phyloP scores from a whole-genome alignment of 73 alveolate species.

The Tetrahymena elliotti region DNA sequence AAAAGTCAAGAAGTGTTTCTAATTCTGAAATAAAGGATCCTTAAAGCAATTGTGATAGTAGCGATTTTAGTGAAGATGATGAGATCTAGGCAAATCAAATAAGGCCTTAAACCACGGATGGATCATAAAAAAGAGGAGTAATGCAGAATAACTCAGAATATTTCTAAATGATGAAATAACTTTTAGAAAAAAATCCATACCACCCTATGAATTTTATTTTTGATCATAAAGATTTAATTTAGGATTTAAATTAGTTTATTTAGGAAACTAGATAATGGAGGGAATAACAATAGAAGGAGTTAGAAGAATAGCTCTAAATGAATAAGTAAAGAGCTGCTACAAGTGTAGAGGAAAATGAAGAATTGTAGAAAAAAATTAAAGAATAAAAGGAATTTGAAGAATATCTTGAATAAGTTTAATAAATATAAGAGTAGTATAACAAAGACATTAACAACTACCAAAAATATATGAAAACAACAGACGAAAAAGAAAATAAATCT shows the following conservation, averaged over 20 bases:
- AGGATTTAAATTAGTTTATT: not conserved
- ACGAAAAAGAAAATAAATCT: not conserved
- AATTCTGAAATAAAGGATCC: not conserved
- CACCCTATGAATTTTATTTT: not conserved
- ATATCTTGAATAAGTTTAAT: not conserved
- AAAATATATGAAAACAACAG: not conserved
- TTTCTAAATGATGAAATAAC: not conserved
- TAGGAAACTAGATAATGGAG: not conserved
- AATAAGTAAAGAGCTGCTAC: not conserved
- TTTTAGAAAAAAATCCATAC: not conserved
- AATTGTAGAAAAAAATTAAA: not conserved
- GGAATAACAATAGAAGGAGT: not conserved
- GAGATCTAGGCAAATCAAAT: not conserved
- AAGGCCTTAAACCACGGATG: not conserved
- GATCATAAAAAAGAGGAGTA: not conserved
- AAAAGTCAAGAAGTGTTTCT: not conserved
- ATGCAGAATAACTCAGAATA: not conserved
- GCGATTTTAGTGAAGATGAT: not conserved
- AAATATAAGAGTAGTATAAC: not conserved
- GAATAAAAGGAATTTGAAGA: not conserved
- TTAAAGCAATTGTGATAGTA: not conserved
- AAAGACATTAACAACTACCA: not conserved
- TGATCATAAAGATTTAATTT: not conserved
- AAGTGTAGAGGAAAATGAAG: not conserved
- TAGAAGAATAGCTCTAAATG: not conserved